phyloP scores from a whole-genome alignment of 1,284 basidiomycete species.

The Kwoniella shivajii region DNA sequence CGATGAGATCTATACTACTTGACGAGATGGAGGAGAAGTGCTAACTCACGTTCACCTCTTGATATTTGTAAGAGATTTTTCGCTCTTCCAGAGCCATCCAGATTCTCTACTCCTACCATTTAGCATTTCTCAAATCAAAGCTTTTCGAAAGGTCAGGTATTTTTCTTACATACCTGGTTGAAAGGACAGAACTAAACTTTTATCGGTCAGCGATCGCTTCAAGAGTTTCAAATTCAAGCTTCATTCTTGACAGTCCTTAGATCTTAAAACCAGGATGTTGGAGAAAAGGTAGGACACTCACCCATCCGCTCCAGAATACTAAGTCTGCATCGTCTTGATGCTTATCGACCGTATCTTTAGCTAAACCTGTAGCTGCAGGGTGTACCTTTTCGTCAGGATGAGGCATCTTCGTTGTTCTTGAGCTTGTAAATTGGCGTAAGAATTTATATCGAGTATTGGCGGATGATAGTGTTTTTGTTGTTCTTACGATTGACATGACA shows the following conservation, averaged over 20 bases:
- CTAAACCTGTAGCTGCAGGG: constrained; percentile 21
- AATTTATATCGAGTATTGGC: too few relatives aligned
- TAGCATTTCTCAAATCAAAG: not conserved
- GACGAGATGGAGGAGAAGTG: too few relatives aligned
- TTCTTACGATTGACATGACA: too few relatives aligned
- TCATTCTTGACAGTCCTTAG: not conserved
- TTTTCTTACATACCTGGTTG: constrained; percentile 20
- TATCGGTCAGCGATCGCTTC: too few relatives aligned
- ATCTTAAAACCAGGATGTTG: too few relatives aligned
- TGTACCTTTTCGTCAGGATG: constrained; percentile 23
- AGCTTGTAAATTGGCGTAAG: not conserved
- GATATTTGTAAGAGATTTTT: constrained; percentile 27
- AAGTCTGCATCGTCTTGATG: constrained; percentile 22
- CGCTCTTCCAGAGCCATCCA: constrained; percentile 32
- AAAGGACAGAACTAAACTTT: constrained; percentile 32
- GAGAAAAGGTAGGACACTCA: too few relatives aligned
- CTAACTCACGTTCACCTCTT: constrained; percentile 25
- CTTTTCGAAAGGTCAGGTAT: too few relatives aligned
- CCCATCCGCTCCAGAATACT: constrained; percentile 26
- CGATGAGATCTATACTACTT: not conserved
- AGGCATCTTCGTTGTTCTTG: constrained; percentile 9
- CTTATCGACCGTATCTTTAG: constrained; percentile 20
- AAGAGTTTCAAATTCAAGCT: not conserved
- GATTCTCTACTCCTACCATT: constrained; percentile 14
- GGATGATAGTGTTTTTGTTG: too few relatives aligned